These are phyloP conservation scores for Clarireedia paspali DNA, from an alignment of 2,329 filamentous ascomycete species.

Conservation along the genomic window DNA sequence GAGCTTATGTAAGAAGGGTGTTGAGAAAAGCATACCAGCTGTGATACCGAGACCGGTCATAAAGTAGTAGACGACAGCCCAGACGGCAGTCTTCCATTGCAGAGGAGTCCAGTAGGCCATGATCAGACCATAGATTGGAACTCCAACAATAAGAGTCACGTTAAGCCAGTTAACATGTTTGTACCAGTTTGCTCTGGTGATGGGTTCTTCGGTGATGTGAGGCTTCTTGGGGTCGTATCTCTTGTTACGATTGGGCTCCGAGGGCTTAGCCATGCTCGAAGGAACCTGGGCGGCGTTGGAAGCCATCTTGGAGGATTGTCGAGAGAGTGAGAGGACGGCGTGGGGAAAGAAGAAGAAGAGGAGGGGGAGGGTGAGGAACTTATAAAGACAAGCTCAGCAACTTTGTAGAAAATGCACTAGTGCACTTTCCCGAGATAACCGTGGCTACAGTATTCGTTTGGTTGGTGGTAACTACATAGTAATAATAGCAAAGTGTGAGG, in stretches of 20 bases:
- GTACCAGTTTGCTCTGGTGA: conserved; percentile 79
- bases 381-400: conserved; percentile 3
- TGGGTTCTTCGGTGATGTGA: conserved; percentile 76
- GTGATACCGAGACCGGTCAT: conserved; percentile 76
- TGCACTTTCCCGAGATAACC: background rate
- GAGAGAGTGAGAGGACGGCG: conserved; percentile 7
- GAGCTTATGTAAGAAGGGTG: background rate
- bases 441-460: background rate
- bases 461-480: background rate
- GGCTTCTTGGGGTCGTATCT: conserved; percentile 57
- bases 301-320: conserved; percentile 12
- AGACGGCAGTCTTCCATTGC: conserved; percentile 62
- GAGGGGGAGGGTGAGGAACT: background rate
- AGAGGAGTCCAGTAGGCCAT: conserved; percentile 73
- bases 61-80: conserved; percentile 74
- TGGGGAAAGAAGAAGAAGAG: background rate
- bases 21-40: conserved; percentile 47
- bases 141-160: conserved; percentile 68
- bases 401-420: background rate
- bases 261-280: conserved; percentile 23
- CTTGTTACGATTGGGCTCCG: conserved; percentile 29
- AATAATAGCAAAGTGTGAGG: background rate
- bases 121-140: conserved; percentile 67
- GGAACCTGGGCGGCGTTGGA: conserved; percentile 15
- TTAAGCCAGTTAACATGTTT: conserved; percentile 95